Percentiles rank a stretch among this genome's conserved stretches.
phyloP scores from a whole-genome alignment of 2,329 filamentous ascomycete species.

The Ophiostoma montium region DNA sequence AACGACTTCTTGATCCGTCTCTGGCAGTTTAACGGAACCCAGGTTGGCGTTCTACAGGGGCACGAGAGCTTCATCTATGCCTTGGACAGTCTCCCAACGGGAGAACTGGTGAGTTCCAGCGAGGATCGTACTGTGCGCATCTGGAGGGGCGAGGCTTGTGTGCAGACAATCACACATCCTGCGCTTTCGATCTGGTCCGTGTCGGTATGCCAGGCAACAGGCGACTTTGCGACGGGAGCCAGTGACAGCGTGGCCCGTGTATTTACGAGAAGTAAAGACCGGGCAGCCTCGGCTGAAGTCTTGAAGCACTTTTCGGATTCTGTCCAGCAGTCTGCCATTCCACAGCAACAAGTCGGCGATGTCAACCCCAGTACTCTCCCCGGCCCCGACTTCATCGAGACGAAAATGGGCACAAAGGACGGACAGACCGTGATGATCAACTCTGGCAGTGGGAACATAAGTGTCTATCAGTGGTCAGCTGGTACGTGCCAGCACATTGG shows the following conservation, averaged over 20 bases:
- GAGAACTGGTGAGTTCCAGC: slow-evolving; percentile 79
- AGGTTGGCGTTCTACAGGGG: slow-evolving; percentile 64
- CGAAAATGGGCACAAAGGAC: slow-evolving; percentile 82
- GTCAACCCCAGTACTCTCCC: slow-evolving; percentile 89
- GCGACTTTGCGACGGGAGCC: slow-evolving; percentile 86
- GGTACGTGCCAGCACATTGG: slow-evolving; percentile 20
- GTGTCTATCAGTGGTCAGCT: slow-evolving; percentile 74
- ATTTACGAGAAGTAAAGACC: slow-evolving; percentile 60
- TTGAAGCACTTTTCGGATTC: slow-evolving; percentile 67
- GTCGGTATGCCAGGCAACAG: slow-evolving; percentile 64
- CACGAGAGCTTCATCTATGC: slow-evolving; percentile 96
- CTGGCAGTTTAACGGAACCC: slow-evolving; percentile 68
- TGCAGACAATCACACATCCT: slow-evolving; percentile 93
- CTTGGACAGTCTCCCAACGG: slow-evolving; percentile 60
- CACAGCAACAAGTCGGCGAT: slow-evolving; percentile 60
- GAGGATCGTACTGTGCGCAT: slow-evolving; percentile 89
- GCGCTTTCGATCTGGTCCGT: slow-evolving; percentile 95
- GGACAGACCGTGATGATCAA: slow-evolving; percentile 89
- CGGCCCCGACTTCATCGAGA: slow-evolving; percentile 70
- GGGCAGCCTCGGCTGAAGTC: slow-evolving; percentile 53
- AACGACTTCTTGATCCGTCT: slow-evolving; percentile 83
- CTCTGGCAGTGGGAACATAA: slow-evolving; percentile 66
- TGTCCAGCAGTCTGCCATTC: slow-evolving; percentile 72
- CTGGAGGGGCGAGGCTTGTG: slow-evolving; percentile 70
- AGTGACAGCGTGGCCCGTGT: slow-evolving; percentile 78